Conservation (phyloP, 441 rosid species). For the Syzygium syzygioides region DNA sequence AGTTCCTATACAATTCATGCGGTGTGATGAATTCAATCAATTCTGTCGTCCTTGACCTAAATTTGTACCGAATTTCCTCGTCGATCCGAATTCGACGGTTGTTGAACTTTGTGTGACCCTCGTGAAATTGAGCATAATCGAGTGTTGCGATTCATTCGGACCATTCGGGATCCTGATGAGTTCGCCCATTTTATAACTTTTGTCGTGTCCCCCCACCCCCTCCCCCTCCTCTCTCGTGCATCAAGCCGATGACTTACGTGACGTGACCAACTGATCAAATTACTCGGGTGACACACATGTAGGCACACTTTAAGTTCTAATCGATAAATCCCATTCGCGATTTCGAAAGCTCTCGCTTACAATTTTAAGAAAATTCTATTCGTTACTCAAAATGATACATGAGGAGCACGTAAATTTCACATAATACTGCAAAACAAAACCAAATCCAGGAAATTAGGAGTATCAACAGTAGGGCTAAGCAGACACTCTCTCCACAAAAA, state of each 20-base stretch:
- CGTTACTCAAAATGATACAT: too few species aligned
- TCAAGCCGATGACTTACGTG: neutral
- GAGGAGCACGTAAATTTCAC: too few species aligned
- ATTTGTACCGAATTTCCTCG: neutral
- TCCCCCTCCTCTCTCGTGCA: neutral
- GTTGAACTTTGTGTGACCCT: neutral
- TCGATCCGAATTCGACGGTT: neutral
- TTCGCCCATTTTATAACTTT: neutral
- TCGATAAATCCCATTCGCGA: neutral
- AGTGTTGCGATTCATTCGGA: neutral
- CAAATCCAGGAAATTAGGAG: too few species aligned
- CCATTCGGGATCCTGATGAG: fast-evolving
- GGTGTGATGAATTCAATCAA: neutral
- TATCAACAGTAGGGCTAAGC: too few species aligned
- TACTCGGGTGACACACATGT: neutral
- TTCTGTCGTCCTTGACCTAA: neutral
- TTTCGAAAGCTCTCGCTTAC: neutral
- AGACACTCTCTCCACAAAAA: too few species aligned
- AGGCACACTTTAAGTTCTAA: neutral
- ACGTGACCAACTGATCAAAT: neutral
- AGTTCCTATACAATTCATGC: fast-evolving
- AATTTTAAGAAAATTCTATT: too few species aligned
- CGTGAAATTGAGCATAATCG: neutral
- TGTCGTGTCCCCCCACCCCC: too few species aligned
- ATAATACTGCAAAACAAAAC: too few species aligned